Evolutionary conservation across 805 yeast genomes (phyloP).

Genomic region (Wickerhamiella occidentalis): DNA sequence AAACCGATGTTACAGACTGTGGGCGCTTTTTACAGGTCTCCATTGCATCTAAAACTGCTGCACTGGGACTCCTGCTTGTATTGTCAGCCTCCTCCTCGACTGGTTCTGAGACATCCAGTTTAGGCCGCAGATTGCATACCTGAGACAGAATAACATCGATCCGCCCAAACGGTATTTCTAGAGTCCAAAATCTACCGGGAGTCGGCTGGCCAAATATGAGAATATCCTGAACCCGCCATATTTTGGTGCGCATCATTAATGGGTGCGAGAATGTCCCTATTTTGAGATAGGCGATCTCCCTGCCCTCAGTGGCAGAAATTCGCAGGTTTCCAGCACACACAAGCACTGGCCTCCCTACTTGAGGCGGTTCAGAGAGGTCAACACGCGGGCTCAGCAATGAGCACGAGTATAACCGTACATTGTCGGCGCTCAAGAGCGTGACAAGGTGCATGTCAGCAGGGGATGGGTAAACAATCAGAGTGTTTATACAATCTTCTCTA

Average conservation of each 20-base stretch:
- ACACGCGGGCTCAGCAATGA: constrained; percentile 2
- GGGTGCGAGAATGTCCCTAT: constrained; percentile 21
- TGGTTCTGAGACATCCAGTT: constrained; percentile 3
- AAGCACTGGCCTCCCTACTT: background rate
- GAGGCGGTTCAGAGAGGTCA: background rate
- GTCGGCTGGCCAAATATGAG: constrained; percentile 20
- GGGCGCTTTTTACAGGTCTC: constrained; percentile 11
- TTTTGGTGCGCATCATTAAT: constrained; percentile 20
- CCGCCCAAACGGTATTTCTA: constrained; percentile 14
- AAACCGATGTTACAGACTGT: background rate
- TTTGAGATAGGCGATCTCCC: constrained; percentile 22
- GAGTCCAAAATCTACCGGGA: constrained; percentile 19
- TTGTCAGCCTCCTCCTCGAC: background rate
- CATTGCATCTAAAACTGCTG: constrained; percentile 12
- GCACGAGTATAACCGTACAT: constrained; percentile 4
- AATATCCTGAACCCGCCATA: constrained; percentile 19
- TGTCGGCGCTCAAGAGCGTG: constrained; percentile 6
- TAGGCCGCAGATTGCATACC: constrained; percentile 13
- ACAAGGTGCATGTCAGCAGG: constrained; percentile 8
- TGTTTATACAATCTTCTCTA: background rate
- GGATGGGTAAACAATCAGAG: background rate
- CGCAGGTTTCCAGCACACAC: constrained; percentile 19
- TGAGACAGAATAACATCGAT: constrained; percentile 16
- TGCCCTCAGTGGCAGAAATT: constrained; percentile 18
- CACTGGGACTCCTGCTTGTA: background rate